phyloP scores from a whole-genome alignment of 495 filamentous ascomycete genomes.

The Terfezia claveryi region DNA sequence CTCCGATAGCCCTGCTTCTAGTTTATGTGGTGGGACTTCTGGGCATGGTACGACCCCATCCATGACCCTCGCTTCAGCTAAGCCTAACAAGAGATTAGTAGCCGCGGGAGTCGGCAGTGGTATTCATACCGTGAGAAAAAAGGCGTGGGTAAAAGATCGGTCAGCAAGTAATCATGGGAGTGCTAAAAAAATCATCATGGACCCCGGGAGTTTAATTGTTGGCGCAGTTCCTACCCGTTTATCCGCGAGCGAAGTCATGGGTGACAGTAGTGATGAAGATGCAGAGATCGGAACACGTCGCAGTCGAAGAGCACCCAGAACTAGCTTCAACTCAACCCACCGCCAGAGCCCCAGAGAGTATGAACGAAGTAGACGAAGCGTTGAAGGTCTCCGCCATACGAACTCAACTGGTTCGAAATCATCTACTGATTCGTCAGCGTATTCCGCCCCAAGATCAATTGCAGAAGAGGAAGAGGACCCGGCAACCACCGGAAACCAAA shows the following conservation, averaged over 20 bases:
- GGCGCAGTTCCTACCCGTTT: conserved; percentile 72
- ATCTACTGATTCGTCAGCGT: neutral
- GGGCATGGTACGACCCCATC: neutral
- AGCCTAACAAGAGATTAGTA: neutral
- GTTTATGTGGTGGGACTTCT: conserved; percentile 2
- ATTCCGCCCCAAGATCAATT: neutral
- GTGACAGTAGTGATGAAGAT: conserved; percentile 56
- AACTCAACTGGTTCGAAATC: conserved; percentile 22
- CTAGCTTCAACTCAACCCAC: conserved; percentile 34
- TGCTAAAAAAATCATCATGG: conserved; percentile 37
- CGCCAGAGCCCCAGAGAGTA: conserved; percentile 24
- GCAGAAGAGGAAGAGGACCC: neutral
- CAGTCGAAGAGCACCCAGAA: conserved; percentile 54
- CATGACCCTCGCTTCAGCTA: neutral
- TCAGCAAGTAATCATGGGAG: conserved; percentile 15
- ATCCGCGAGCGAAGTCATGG: conserved; percentile 84
- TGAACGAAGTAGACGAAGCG: conserved; percentile 20
- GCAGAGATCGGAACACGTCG: conserved; percentile 46
- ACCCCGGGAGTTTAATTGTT: conserved; percentile 28
- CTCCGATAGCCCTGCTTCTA: conserved; percentile 7
- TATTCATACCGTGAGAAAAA: conserved; percentile 1
- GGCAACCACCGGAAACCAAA: neutral
- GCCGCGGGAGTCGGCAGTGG: neutral
- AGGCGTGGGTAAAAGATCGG: conserved; percentile 5
- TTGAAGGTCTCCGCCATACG: conserved; percentile 42